These are phyloP conservation scores for Beauveria bassiana DNA, from an alignment of 2,329 filamentous ascomycete genomes.

Conservation along the genomic window DNA sequence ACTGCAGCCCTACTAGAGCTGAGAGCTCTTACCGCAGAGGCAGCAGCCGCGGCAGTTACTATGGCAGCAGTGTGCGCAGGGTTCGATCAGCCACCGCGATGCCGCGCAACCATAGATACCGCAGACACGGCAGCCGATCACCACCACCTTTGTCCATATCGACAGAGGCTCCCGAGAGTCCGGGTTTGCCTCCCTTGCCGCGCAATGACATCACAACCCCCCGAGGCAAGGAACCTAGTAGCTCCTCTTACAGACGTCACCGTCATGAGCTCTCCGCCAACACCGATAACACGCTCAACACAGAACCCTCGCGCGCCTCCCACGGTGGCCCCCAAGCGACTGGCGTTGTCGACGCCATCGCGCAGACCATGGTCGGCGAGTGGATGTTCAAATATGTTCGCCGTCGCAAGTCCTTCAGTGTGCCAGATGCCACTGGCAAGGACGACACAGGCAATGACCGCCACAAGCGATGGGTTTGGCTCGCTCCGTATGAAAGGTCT, in stretches of 20 bases:
- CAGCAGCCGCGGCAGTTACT: slow-evolving; percentile 40
- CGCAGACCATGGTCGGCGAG: slow-evolving; percentile 96
- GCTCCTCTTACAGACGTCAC: slow-evolving; percentile 36
- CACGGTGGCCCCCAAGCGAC: slow-evolving; percentile 57
- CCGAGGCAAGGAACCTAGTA: slow-evolving; percentile 34
- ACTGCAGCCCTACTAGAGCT: slow-evolving; percentile 65
- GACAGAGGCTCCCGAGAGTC: slow-evolving; percentile 61
- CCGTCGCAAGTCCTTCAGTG: slow-evolving; percentile 82
- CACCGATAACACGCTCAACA: slow-evolving; percentile 43
- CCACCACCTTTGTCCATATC: slow-evolving; percentile 60
- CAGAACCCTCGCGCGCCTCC: slow-evolving; percentile 37
- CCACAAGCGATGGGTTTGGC: slow-evolving; percentile 97
- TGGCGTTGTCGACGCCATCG: slow-evolving; percentile 89
- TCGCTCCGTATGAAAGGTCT: slow-evolving; percentile 89
- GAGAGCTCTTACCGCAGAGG: slow-evolving; percentile 49
- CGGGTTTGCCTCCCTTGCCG: slow-evolving; percentile 64
- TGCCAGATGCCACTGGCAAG: slow-evolving; percentile 57
- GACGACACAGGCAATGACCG: slow-evolving; percentile 69
- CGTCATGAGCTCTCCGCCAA: slow-evolving; percentile 54
- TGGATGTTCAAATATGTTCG: slow-evolving; percentile 93
- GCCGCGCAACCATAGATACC: slow-evolving; percentile 43
- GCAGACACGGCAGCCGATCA: slow-evolving; percentile 49
- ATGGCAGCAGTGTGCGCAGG: slow-evolving; percentile 64
- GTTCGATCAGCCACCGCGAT: slow-evolving; percentile 75
- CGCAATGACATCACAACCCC: slow-evolving; percentile 63